Percentiles rank a stretch among this genome's conserved stretches.
These are phyloP conservation scores for Cercospora sp. DNA, from an alignment of 2,329 filamentous ascomycete genomes.

Conservation along the genomic window DNA sequence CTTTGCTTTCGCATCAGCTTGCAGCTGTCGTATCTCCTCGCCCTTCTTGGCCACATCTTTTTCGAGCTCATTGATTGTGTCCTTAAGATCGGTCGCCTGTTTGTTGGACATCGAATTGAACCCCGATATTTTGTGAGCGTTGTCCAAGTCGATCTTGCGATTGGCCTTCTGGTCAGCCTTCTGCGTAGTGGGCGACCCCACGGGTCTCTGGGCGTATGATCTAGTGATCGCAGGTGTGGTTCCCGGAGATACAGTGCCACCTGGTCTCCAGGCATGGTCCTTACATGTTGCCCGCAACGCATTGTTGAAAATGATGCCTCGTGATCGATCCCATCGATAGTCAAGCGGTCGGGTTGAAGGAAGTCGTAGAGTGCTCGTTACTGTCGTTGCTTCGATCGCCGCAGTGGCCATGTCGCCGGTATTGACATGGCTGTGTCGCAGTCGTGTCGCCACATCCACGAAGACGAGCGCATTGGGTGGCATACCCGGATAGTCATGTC, in stretches of 20 bases:
- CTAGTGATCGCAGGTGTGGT: constrained; percentile 3
- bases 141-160: constrained; percentile 2
- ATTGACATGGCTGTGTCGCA: constrained; percentile 13
- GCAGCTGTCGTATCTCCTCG: not conserved
- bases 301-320: constrained; percentile 31
- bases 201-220: constrained; percentile 2
- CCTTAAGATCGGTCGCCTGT: not conserved
- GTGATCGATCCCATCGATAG: constrained; percentile 34
- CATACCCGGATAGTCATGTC: constrained; percentile 21
- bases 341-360: constrained; percentile 34
- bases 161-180: not conserved
- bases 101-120: not conserved
- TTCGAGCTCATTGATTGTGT: not conserved
- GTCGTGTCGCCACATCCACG: constrained; percentile 21
- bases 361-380: constrained; percentile 15
- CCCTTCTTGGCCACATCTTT: not conserved
- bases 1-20: not conserved
- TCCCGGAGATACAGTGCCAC: not conserved
- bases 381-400: not conserved
- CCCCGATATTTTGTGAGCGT: not conserved
- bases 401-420: constrained; percentile 14
- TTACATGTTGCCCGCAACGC: constrained; percentile 6
- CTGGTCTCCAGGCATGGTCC: constrained; percentile 2
- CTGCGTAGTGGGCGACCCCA: not conserved
- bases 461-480: constrained; percentile 20